A percentile compares a stretch with the other conserved stretches of the same genome.
Conservation (phyloP, 2,329 filamentous ascomycete species). For the Clonostachys sp. region DNA sequence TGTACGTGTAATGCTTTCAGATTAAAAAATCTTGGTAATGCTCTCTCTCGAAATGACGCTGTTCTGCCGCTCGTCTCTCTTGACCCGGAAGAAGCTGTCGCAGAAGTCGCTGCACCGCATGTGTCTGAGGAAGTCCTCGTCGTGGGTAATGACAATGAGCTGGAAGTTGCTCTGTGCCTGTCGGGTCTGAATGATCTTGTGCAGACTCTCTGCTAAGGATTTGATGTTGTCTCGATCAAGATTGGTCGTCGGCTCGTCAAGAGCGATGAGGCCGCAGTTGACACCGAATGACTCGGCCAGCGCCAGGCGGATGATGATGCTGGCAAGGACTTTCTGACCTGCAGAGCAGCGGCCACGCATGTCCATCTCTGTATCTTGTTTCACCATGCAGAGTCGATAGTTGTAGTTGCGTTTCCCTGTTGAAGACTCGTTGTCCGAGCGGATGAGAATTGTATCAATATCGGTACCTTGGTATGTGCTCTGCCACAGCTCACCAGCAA, state of each 20-base stretch:
- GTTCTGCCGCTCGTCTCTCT: constrained; percentile 78
- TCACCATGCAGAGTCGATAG: constrained; percentile 97
- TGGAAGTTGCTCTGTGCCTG: constrained; percentile 92
- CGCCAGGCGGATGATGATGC: constrained; percentile 94
- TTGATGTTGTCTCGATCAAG: constrained; percentile 93
- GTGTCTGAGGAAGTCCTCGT: constrained; percentile 88
- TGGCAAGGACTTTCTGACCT: constrained; percentile 92
- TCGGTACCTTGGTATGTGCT: constrained; percentile 96
- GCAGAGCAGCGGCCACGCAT: constrained; percentile 98
- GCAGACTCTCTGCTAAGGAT: constrained; percentile 77
- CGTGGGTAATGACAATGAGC: constrained; percentile 97
- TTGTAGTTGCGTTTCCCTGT: constrained; percentile 82
- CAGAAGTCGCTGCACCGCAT: constrained; percentile 95
- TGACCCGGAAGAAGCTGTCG: constrained; percentile 87
- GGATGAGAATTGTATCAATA: constrained; percentile 93
- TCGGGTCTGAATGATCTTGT: constrained; percentile 80
- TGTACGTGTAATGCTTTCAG: no score
- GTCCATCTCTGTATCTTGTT: constrained; percentile 96
- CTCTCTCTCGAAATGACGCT: constrained; percentile 74
- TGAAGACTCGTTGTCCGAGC: constrained; percentile 77
- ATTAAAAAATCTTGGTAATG: constrained; percentile 42
- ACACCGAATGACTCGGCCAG: constrained; percentile 94
- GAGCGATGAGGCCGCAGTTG: constrained; percentile 91
- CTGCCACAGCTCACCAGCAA: constrained; percentile 95
- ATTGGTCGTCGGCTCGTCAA: constrained; percentile 97